Conservation (phyloP, 2,329 filamentous ascomycete species). For the Zymoseptoria brevis region DNA sequence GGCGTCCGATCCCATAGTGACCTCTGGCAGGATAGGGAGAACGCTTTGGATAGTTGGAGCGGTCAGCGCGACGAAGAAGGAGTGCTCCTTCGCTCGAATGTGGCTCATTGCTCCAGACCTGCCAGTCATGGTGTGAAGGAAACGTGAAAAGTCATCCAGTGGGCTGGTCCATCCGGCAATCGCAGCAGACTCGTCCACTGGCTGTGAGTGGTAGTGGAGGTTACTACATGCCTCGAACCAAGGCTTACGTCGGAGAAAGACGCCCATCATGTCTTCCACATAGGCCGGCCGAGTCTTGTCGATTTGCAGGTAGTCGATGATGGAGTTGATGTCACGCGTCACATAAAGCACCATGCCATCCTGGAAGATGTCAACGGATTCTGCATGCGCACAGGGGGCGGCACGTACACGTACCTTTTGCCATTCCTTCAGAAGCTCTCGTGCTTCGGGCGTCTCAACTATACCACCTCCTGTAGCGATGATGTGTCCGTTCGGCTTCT, state of each 20-base stretch:
- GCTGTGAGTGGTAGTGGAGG: slow-evolving; percentile 82
- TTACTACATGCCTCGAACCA: slow-evolving; percentile 94
- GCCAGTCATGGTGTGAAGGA: slow-evolving; percentile 63
- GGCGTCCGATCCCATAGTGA: slow-evolving; percentile 80
- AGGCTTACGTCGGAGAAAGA: slow-evolving; percentile 80
- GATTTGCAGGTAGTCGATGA: slow-evolving; percentile 78
- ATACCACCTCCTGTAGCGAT: slow-evolving; percentile 93
- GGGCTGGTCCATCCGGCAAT: slow-evolving; percentile 29
- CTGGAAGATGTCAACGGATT: background rate
- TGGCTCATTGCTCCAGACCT: slow-evolving; percentile 46
- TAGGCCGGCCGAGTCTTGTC: slow-evolving; percentile 92
- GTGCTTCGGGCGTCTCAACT: slow-evolving; percentile 75
- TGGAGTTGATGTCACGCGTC: slow-evolving; percentile 76
- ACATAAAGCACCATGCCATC: slow-evolving; percentile 83
- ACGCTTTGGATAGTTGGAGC: slow-evolving; percentile 63
- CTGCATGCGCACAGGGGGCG: background rate
- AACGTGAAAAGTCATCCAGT: slow-evolving; percentile 59
- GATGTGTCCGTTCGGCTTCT: slow-evolving; percentile 66
- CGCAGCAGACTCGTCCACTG: slow-evolving; percentile 37
- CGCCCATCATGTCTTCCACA: slow-evolving; percentile 81
- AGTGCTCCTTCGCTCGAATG: slow-evolving; percentile 59
- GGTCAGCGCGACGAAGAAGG: slow-evolving; percentile 90
- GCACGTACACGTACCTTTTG: slow-evolving; percentile 38
- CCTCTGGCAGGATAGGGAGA: slow-evolving; percentile 57
- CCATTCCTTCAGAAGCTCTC: slow-evolving; percentile 66